Evolutionary conservation across 257 asterid species (phyloP).

Genomic region (Orobanche coerulescens): DNA sequence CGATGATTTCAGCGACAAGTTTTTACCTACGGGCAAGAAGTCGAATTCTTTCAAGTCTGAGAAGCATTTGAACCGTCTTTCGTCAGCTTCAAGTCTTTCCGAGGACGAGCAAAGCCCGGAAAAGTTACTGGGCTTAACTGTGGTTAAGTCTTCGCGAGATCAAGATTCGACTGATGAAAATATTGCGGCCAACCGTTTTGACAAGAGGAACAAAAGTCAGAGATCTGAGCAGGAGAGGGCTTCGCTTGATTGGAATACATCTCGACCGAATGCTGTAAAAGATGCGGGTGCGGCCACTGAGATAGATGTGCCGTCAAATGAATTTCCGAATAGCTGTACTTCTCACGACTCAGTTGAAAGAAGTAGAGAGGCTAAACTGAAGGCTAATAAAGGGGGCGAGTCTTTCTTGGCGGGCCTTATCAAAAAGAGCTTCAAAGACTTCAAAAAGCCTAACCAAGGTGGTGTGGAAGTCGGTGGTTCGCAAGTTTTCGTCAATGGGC

Average conservation of each 20-base stretch:
- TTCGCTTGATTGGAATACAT: slow-evolving; percentile 33
- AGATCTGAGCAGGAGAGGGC: slow-evolving; percentile 38
- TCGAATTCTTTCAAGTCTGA: slow-evolving; percentile 36
- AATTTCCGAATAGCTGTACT: slow-evolving; percentile 36
- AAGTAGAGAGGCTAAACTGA: slow-evolving; percentile 46
- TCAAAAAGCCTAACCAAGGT: slow-evolving; percentile 44
- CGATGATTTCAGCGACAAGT: slow-evolving; percentile 33
- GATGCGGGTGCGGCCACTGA: slow-evolving; percentile 56
- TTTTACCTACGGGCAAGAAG: slow-evolving; percentile 33
- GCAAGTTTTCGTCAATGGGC: slow-evolving; percentile 66
- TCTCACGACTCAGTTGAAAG: slow-evolving; percentile 55
- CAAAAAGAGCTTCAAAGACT: slow-evolving; percentile 61
- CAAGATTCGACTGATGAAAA: slow-evolving; percentile 35
- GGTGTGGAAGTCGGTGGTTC: slow-evolving; percentile 41
- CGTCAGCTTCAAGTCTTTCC: slow-evolving; percentile 42
- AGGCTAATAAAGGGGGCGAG: slow-evolving; percentile 52
- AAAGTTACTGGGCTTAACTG: slow-evolving; percentile 24
- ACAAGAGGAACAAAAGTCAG: slow-evolving; percentile 38
- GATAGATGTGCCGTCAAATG: slow-evolving; percentile 58
- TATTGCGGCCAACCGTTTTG: slow-evolving; percentile 29
- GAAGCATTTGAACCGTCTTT: slow-evolving; percentile 39
- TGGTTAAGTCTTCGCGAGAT: slow-evolving; percentile 23
- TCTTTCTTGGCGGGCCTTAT: slow-evolving; percentile 65
- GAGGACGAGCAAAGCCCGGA: slow-evolving; percentile 44
- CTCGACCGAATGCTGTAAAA: slow-evolving; percentile 48